Conservation (phyloP, 345 rosid species). For the Alliaria petiolata region DNA sequence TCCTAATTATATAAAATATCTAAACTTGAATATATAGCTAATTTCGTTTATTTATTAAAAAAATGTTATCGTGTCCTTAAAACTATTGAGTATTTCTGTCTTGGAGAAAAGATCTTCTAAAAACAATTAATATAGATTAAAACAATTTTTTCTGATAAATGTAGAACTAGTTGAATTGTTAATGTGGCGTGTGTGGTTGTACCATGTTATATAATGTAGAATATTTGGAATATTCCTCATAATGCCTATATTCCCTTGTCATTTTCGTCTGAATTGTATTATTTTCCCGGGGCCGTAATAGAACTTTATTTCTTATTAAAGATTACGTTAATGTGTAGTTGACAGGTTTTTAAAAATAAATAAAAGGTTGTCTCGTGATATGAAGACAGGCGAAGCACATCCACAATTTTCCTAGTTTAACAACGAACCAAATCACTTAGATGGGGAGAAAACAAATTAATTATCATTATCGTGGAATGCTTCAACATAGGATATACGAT, state of each 20-base stretch:
- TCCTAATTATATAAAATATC: too few relatives aligned
- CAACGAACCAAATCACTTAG: neutral
- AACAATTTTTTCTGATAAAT: neutral
- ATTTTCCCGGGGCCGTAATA: neutral
- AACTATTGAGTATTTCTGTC: neutral
- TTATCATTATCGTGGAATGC: constrained; percentile 10
- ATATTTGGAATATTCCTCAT: constrained; percentile 12
- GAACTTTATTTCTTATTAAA: neutral
- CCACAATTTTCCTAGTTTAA: neutral
- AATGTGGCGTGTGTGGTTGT: constrained; percentile 33
- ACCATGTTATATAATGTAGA: constrained; percentile 30
- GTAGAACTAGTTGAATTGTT: constrained; percentile 6
- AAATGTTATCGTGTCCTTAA: neutral
- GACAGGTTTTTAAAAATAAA: constrained; percentile 4
- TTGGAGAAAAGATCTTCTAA: constrained; percentile 1
- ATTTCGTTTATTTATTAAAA: too few relatives aligned
- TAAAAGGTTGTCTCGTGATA: constrained; percentile 25
- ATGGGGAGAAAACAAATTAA: too few relatives aligned
- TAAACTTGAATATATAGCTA: too few relatives aligned
- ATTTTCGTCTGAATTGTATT: constrained; percentile 22
- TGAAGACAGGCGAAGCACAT: constrained; percentile 32
- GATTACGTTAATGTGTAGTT: constrained; percentile 17
- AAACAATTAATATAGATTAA: neutral
- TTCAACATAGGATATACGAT: constrained; percentile 32
- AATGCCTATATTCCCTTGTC: constrained; percentile 28